Conservation (phyloP, 1,139 yeast genomes). For the Candida mesenterica region DNA sequence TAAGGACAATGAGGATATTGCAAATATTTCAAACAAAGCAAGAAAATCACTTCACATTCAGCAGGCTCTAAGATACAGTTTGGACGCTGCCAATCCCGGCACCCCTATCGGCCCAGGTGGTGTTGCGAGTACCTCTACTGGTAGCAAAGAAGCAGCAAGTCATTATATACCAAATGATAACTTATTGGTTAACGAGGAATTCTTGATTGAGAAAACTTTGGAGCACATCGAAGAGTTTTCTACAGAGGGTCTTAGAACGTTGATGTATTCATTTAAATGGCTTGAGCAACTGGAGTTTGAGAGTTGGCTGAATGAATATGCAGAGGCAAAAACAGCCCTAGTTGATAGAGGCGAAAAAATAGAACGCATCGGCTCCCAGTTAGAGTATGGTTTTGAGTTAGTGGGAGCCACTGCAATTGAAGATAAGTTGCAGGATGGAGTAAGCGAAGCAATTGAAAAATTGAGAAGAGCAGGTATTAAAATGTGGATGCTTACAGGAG, state of each 20-base stretch:
- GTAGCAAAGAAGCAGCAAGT: neutral
- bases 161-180: conserved; percentile 55
- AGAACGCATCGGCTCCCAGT: conserved; percentile 67
- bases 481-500: conserved; percentile 98
- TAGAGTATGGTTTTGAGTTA: conserved; percentile 67
- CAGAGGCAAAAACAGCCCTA: conserved; percentile 75
- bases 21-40: conserved; percentile 57
- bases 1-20: conserved; percentile 54
- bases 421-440: conserved; percentile 94
- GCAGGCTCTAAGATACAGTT: conserved; percentile 55
- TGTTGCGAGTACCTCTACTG: neutral
- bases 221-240: conserved; percentile 93
- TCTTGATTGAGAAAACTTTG: conserved; percentile 75
- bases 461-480: conserved; percentile 90
- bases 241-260: conserved; percentile 89
- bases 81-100: conserved; percentile 18
- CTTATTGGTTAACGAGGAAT: conserved; percentile 70
- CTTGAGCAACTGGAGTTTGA: conserved; percentile 57
- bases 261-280: conserved; percentile 80
- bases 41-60: conserved; percentile 64
- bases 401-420: conserved; percentile 97
- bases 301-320: conserved; percentile 64
- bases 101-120: neutral
- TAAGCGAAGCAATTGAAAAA: conserved; percentile 89
- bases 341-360: conserved; percentile 63